Conservation (phyloP, 2,329 filamentous ascomycete species). For the Biscogniauxia marginata region DNA sequence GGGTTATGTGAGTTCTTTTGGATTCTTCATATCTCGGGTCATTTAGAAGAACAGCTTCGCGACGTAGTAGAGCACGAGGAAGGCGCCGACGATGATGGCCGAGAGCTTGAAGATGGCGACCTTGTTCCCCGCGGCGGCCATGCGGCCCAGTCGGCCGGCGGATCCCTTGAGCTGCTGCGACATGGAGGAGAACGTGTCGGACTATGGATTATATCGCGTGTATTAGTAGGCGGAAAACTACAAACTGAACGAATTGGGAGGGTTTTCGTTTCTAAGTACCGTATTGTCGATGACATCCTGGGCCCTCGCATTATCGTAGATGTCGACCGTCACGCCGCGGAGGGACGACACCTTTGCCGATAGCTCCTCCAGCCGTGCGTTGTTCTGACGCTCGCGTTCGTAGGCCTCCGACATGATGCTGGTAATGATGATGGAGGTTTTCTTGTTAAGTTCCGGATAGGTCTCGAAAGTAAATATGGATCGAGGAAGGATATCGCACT, state of each 20-base stretch:
- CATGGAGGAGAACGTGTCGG: slow-evolving; percentile 90
- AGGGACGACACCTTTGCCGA: slow-evolving; percentile 88
- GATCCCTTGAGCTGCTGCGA: slow-evolving; percentile 79
- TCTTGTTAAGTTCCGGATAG: too few relatives aligned
- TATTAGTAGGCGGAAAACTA: too few relatives aligned
- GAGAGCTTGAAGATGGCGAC: slow-evolving; percentile 87
- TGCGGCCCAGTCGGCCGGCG: slow-evolving; percentile 76
- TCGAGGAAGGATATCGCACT: not conserved
- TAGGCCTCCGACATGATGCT: slow-evolving; percentile 69
- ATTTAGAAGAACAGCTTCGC: slow-evolving; percentile 60
- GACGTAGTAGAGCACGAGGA: slow-evolving; percentile 75
- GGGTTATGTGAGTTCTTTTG: too few relatives aligned
- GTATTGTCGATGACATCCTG: slow-evolving; percentile 87
- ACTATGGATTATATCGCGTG: too few relatives aligned
- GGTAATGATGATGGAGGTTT: slow-evolving; percentile 1
- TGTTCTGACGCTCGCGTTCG: slow-evolving; percentile 87
- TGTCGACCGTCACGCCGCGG: slow-evolving; percentile 92
- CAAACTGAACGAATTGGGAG: too few relatives aligned
- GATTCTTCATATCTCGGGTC: too few relatives aligned
- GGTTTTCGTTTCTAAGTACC: slow-evolving; percentile 50
- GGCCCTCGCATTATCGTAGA: slow-evolving; percentile 91
- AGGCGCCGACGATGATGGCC: slow-evolving; percentile 71
- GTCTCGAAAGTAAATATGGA: too few relatives aligned
- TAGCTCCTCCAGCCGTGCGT: slow-evolving; percentile 88
- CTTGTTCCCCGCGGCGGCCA: slow-evolving; percentile 89